Conservation (phyloP, 2,329 filamentous ascomycete genomes). For the Fusarium agapanthi region DNA sequence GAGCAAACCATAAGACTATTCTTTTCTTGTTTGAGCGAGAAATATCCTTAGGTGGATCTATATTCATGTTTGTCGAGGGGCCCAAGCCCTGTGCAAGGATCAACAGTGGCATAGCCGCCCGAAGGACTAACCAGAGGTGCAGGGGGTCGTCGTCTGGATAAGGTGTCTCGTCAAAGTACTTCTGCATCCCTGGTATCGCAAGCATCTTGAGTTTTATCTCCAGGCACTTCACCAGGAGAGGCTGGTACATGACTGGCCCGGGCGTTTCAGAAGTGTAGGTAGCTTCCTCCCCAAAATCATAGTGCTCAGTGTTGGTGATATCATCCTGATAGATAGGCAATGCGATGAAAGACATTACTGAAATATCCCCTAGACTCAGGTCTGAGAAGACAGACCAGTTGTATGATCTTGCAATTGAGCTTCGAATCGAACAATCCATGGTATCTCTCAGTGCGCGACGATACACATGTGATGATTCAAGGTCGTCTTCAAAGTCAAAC, state of each 20-base stretch:
- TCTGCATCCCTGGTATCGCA: background rate
- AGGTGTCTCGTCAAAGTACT: background rate
- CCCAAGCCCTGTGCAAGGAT: background rate
- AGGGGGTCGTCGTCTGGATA: background rate
- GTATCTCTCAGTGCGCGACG: background rate
- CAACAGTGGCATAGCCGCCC: background rate
- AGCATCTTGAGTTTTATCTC: background rate
- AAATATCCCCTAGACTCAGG: background rate
- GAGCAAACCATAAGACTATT: no score
- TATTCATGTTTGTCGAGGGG: no score
- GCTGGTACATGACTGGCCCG: rapidly evolving
- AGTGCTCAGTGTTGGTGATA: background rate
- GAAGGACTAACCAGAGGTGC: no score
- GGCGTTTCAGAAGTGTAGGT: no score
- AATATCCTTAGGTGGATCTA: no score
- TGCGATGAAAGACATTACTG: background rate
- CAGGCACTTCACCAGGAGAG: background rate
- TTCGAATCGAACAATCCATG: background rate
- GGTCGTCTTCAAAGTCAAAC: background rate
- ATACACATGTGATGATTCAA: background rate
- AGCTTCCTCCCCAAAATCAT: background rate
- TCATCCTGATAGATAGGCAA: background rate
- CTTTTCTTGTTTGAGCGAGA: no score
- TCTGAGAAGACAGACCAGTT: background rate
- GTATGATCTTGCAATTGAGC: background rate